Evolutionary conservation across 192 early-diverging fungal genomes (phyloP), one percentile per base, ranked within the genome.

Genomic region (Umbelopsis ramanniana): DNA sequence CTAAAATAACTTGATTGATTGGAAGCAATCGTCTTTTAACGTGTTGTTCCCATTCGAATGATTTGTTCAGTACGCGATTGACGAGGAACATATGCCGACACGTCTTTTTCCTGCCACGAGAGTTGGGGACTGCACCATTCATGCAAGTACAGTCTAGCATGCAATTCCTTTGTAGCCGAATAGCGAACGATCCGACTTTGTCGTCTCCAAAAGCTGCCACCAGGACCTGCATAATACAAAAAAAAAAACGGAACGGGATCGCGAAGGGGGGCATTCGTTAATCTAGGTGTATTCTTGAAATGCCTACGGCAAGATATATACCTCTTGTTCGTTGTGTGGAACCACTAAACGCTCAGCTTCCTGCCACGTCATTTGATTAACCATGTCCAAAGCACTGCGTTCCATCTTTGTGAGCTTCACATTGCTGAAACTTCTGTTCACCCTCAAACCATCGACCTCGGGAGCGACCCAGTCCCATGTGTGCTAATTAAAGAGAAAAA

Each of bases 21-120:
- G 26, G 35, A 2, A 63, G 19, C 17, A 12, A 12, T 6, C 57
- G 57, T 19, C 57, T 63, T 4, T 63, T 63, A 17, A 63, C 57
- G 33, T 63, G 57, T 63, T 63, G 57, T n/a, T 63, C 57, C 57
- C 57, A 63, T 63, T 63, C 57, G 26, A 63, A 63, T 6, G 57
- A 63, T 35, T 63, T 63, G 17, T 63, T 63, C 57, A 63, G 33
- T 12, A 35, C 57, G 26, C 57, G 57, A 63, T 63, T 63, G 3
- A 37, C 57, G 10, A 63, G 33, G 26, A 63, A 63, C 57, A 63
- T 63, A 63, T 63, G 57, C 26, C 57, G 57, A 26, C 57, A 63
- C 26, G 57, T 63, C 29, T 63, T 63, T 33, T 37, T 63, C 7
- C 57, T 29, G 19, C 57, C 57, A 29, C 57, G 57, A 38, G 57